phyloP scores from a whole-genome alignment of 148 eudicot genomes.

The Drosera capensis region DNA sequence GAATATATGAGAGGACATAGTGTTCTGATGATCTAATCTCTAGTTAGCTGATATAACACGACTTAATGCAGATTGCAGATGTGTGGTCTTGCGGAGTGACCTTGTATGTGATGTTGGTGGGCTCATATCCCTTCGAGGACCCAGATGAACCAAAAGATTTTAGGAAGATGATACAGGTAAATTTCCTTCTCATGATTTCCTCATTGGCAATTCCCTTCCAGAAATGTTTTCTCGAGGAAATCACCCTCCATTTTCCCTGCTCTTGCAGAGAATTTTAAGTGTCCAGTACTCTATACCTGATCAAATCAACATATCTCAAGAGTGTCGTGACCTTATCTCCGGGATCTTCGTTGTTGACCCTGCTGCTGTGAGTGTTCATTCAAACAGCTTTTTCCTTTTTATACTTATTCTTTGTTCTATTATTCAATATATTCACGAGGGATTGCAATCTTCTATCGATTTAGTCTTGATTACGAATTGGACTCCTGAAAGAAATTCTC shows the following conservation, averaged over 20 bases:
- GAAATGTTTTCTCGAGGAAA: background rate
- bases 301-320: slow-evolving; percentile 77
- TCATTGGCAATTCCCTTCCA: background rate
- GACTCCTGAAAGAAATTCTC: background rate
- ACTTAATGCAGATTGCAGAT: slow-evolving; percentile 85
- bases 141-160: slow-evolving; percentile 88
- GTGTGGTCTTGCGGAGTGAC: slow-evolving; percentile 98
- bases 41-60: too few species aligned
- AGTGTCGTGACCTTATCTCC: slow-evolving; percentile 78
- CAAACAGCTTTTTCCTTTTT: too few species aligned
- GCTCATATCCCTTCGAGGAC: slow-evolving; percentile 93
- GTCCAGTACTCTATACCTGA: slow-evolving; percentile 91
- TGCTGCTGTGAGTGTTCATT: slow-evolving; percentile 37
- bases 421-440: too few species aligned
- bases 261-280: slow-evolving; percentile 72
- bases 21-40: too few species aligned
- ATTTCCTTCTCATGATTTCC: slow-evolving; percentile 1
- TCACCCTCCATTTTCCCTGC: slow-evolving; percentile 2
- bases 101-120: slow-evolving; percentile 83
- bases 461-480: background rate
- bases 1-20: too few species aligned
- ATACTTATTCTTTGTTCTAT: too few species aligned
- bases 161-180: slow-evolving; percentile 76
- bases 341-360: slow-evolving; percentile 87
- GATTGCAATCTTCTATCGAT: background rate